phyloP scores from a whole-genome alignment of 2,329 filamentous ascomycete species.

The Coleophoma eucalyptorum region DNA sequence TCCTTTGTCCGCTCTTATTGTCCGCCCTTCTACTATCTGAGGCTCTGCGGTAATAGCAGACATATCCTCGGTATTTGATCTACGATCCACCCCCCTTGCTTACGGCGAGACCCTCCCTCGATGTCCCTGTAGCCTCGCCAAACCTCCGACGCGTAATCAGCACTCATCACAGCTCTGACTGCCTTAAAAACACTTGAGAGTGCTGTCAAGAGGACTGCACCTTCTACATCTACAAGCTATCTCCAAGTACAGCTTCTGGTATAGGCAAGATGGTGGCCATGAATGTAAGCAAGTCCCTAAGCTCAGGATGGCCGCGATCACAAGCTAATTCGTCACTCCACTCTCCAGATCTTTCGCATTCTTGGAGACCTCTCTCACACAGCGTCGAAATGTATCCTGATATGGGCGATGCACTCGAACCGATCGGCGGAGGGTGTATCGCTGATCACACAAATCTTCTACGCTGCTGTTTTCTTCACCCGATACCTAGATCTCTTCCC shows the following conservation, averaged over 20 bases:
- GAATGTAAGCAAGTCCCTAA: conserved; percentile 1
- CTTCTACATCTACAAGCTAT: too few relatives aligned
- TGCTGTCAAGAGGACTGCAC: too few relatives aligned
- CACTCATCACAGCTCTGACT: not conserved
- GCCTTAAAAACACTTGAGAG: too few relatives aligned
- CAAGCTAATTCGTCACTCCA: not conserved
- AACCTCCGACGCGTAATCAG: not conserved
- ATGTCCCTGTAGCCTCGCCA: not conserved
- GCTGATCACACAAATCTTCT: conserved; percentile 85
- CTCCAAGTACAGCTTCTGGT: too few relatives aligned
- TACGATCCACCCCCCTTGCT: too few relatives aligned
- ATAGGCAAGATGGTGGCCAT: not conserved
- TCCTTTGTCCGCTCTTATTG: too few relatives aligned
- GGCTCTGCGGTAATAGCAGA: not conserved
- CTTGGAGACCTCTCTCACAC: conserved; percentile 82
- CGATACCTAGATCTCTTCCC: conserved; percentile 82
- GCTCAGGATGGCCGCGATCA: not conserved
- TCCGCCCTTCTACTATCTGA: not conserved
- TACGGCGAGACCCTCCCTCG: not conserved
- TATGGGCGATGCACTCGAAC: conserved; percentile 87
- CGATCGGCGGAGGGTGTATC: conserved; percentile 87
- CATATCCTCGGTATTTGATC: not conserved
- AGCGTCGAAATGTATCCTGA: conserved; percentile 83
- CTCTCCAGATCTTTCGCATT: conserved; percentile 59
- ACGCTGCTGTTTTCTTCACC: conserved; percentile 79